Evolutionary conservation across 1,139 yeast species (phyloP).

Genomic region (Taphrina confusa): DNA sequence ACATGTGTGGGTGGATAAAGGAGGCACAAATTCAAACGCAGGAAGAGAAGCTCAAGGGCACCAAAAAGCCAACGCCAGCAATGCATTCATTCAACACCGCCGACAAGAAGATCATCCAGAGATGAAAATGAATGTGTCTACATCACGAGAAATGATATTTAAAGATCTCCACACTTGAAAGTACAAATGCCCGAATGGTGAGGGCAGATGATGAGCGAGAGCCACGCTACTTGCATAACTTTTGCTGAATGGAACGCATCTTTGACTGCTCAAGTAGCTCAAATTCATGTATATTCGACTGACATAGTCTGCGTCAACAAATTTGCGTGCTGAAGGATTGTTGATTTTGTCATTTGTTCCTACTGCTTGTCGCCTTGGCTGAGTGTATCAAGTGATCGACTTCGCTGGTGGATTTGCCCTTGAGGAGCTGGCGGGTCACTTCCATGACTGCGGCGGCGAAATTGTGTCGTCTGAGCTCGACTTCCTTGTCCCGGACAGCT

Average conservation of each 20-base stretch:
- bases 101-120: background rate
- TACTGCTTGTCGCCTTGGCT: background rate
- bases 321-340: background rate
- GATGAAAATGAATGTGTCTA: too few species aligned
- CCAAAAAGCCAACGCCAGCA: constrained; percentile 36
- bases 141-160: too few species aligned
- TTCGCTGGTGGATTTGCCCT: constrained; percentile 2
- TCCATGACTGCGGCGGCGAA: constrained; percentile 55
- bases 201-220: too few species aligned
- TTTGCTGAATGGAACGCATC: too few species aligned
- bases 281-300: too few species aligned
- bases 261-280: too few species aligned
- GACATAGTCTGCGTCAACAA: too few species aligned
- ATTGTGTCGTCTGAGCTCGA: constrained; percentile 57
- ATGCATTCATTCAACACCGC: constrained; percentile 36
- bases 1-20: constrained; percentile 41
- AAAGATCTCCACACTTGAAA: too few species aligned
- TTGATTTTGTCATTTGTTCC: background rate
- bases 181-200: too few species aligned
- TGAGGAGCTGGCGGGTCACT: constrained; percentile 1
- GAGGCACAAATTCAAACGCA: constrained; percentile 35
- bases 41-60: constrained; percentile 13
- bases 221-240: too few species aligned
- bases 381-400: constrained; percentile 34
- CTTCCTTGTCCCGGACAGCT: constrained; percentile 50